Evolutionary conservation across 441 rosid genomes (phyloP).

Genomic region (Erysimum cheiri): DNA sequence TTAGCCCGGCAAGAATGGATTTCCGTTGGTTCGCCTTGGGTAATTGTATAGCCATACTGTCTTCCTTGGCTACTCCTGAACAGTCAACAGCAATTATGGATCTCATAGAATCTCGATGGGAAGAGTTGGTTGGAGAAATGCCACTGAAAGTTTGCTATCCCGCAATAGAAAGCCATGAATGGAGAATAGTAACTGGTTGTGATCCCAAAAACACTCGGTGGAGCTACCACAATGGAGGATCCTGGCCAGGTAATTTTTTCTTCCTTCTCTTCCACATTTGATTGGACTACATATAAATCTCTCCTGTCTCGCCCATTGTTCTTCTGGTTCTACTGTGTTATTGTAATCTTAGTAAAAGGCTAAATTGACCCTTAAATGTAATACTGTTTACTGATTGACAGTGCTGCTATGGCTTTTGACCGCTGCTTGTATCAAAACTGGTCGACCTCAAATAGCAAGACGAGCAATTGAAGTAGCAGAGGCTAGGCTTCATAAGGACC

Average conservation of each 20-base stretch:
- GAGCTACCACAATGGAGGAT: constrained; percentile 98
- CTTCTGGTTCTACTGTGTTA: neutral
- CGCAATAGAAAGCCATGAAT: constrained; percentile 86
- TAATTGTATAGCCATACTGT: constrained; percentile 83
- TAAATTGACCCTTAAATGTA: constrained; percentile 14
- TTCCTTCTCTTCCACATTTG: neutral
- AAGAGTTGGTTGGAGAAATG: constrained; percentile 94
- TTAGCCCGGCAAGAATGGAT: constrained; percentile 93
- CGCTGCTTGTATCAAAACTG: constrained; percentile 88
- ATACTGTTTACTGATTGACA: constrained; percentile 41
- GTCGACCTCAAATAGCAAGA: constrained; percentile 89
- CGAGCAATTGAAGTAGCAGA: constrained; percentile 79
- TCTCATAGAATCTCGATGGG: constrained; percentile 93
- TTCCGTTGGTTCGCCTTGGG: constrained; percentile 96
- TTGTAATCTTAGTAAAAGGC: neutral
- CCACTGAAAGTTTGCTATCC: constrained; percentile 91
- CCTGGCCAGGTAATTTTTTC: constrained; percentile 81
- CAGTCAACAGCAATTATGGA: constrained; percentile 95
- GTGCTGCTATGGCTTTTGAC: constrained; percentile 92
- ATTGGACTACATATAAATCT: neutral
- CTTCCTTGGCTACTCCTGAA: constrained; percentile 90
- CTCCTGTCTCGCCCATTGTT: neutral
- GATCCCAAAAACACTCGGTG: constrained; percentile 93
- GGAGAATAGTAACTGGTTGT: constrained; percentile 84
- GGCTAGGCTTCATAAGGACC: constrained; percentile 69